phyloP scores from a whole-genome alignment of 139 green algal genomes.

The Dunaliella primolecta region DNA sequence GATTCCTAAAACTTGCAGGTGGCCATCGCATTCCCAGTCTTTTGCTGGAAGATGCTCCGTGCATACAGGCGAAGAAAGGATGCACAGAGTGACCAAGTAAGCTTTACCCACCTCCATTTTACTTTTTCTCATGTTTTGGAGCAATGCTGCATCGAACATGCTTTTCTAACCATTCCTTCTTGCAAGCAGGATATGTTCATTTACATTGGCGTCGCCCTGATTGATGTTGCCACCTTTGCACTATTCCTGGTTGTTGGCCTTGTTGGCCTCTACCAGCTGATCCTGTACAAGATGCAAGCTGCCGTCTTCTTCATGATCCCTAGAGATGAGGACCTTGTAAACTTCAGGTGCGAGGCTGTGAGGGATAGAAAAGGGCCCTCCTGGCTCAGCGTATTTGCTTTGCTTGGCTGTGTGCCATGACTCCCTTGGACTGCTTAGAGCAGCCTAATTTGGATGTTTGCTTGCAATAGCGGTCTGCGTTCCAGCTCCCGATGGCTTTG shows the following conservation, averaged over 20 bases:
- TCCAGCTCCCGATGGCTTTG: too few relatives aligned
- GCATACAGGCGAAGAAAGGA: conserved; percentile 23
- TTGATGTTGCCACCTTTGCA: conserved; percentile 31
- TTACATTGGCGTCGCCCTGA: conserved; percentile 19
- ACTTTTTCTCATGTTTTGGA: too few relatives aligned
- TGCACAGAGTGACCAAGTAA: conserved; percentile 34
- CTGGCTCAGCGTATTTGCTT: too few relatives aligned
- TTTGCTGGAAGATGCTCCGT: conserved; percentile 29
- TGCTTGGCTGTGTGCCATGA: too few relatives aligned
- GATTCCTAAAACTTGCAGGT: too few relatives aligned
- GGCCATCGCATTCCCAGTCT: conserved; percentile 38
- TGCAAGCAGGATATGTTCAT: conserved; percentile 34
- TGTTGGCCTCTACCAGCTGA: conserved; percentile 58
- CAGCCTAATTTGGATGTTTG: too few relatives aligned
- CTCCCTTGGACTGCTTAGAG: too few relatives aligned
- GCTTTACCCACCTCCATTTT: background rate
- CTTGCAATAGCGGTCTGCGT: too few relatives aligned
- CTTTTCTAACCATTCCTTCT: background rate
- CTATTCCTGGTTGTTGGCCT: conserved; percentile 42
- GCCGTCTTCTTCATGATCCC: conserved; percentile 48
- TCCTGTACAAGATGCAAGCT: conserved; percentile 63
- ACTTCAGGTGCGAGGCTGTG: conserved; percentile 44
- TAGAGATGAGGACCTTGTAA: conserved; percentile 36
- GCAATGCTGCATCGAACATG: too few relatives aligned
- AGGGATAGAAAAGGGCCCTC: too few relatives aligned